A percentile compares a stretch with the other conserved stretches of the same genome.
phyloP scores from a whole-genome alignment of 2,329 filamentous ascomycete species.

The Ascochyta clinopodiicola region DNA sequence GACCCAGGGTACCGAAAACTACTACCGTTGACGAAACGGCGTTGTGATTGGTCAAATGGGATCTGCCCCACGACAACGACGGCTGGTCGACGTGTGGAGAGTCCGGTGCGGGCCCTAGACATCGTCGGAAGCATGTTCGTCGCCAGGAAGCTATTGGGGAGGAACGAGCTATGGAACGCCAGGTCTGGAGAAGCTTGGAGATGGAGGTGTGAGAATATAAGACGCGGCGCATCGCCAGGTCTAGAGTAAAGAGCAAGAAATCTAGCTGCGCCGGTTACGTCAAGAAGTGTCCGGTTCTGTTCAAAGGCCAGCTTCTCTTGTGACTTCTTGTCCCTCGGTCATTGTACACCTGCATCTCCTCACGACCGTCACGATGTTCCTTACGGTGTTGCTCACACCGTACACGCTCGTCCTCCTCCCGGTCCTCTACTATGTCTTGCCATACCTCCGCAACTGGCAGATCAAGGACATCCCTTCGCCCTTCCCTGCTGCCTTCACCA shows the following conservation, averaged over 20 bases:
- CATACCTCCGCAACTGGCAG: slow-evolving; percentile 66
- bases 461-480: slow-evolving; percentile 65
- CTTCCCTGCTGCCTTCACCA: slow-evolving; percentile 71
- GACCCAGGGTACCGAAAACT: slow-evolving; percentile 21
- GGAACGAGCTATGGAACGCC: not conserved
- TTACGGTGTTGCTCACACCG: slow-evolving; percentile 52
- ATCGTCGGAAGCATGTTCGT: slow-evolving; percentile 16
- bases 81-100: slow-evolving; percentile 13
- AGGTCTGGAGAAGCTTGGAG: not conserved
- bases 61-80: slow-evolving; percentile 6
- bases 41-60: slow-evolving; percentile 23
- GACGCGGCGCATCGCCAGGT: slow-evolving; percentile 6
- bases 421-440: slow-evolving; percentile 63
- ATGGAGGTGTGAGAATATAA: slow-evolving; percentile 2
- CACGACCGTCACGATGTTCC: slow-evolving; percentile 32
- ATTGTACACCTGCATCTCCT: slow-evolving; percentile 3
- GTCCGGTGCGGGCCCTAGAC: slow-evolving; percentile 15
- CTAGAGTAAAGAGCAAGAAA: not conserved
- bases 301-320: slow-evolving; percentile 10
- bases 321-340: not conserved
- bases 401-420: slow-evolving; percentile 58
- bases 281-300: slow-evolving; percentile 8
- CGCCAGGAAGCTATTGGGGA: not conserved
- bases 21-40: not conserved
- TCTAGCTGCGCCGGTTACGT: slow-evolving; percentile 4